Base-by-base conservation (phyloP, 495 filamentous ascomycete species). In the Amniculicola lignicola region DNA sequence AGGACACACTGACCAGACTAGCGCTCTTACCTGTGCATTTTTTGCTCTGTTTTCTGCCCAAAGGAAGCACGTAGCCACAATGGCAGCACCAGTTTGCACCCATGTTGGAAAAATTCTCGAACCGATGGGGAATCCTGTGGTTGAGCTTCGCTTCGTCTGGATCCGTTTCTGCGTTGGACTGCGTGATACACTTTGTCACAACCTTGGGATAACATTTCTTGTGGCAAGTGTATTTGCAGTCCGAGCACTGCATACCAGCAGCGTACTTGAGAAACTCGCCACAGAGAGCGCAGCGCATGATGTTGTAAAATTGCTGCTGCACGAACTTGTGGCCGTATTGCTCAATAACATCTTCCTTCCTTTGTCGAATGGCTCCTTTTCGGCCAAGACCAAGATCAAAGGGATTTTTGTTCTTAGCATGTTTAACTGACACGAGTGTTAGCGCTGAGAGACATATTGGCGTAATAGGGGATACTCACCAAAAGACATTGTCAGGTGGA, bases 111-210 rank as follows among this genome's bases (percentile, higher is more conserved):
- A 95, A 97, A 10, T 82, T 80, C 56, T 93, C 84, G 77, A 95
- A 99, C 31, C 93, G 87, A 77, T 99, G 93, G 12, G 93, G 93
- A 62, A 99, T 99, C 55, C 94, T 87, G 69, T 99, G 93, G 70
- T 97, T 99, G 79, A 99, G 88, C 74, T 96, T 97, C 74, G 96
- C 93, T 69, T 99, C 93, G 71, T 97, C 93, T 14, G 93, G 93
- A 71, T 97, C 94, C 18, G 87, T 93, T 69, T 97, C 93, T 56
- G 92, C 89, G 69, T 97, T 99, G 42, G 92, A 95, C 71, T 97
- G 96, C 74, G 91, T 96, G 73, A 99, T 99, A 75, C 93, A 99
- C 70, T 99, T 99, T 50, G 93, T 97, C 65, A 99, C 94, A n/a
- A 99, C 93, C 68, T 91, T 94, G 10, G 78, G 74, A 67, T 96